Conservation (phyloP, 495 filamentous ascomycete genomes). For the Parathielavia hyrcaniae region DNA sequence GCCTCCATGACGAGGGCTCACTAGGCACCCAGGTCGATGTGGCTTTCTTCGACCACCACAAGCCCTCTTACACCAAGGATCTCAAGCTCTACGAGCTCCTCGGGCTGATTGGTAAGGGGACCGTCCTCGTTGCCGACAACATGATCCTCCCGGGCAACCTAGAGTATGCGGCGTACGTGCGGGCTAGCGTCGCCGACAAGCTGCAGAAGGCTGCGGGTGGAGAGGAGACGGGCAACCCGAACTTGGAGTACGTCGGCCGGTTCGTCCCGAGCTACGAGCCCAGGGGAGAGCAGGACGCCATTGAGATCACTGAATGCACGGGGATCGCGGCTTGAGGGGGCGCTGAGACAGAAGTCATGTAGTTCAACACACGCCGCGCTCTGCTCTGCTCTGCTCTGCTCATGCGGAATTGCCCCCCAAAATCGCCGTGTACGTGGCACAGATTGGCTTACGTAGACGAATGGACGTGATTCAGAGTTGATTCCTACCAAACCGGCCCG, state of each 20-base stretch:
- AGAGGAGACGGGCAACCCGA: slow-evolving; percentile 56
- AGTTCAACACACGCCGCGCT: background rate
- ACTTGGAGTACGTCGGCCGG: slow-evolving; percentile 61
- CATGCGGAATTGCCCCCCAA: background rate
- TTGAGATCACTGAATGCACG: slow-evolving; percentile 65
- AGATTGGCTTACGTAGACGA: no score
- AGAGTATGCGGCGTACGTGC: slow-evolving; percentile 62
- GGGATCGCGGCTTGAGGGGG: slow-evolving; percentile 29
- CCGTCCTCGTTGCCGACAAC: slow-evolving; percentile 67
- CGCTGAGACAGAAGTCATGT: background rate
- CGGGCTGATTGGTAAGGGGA: slow-evolving; percentile 53
- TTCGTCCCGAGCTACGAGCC: slow-evolving; percentile 63
- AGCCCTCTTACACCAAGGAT: slow-evolving; percentile 63
- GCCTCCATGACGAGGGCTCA: slow-evolving; percentile 46
- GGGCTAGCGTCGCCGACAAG: slow-evolving; percentile 50
- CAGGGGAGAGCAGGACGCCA: slow-evolving; percentile 57
- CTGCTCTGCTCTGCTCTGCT: no score
- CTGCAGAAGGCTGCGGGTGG: slow-evolving; percentile 33
- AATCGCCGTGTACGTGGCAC: no score
- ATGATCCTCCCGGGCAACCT: slow-evolving; percentile 69
- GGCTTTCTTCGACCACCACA: slow-evolving; percentile 70
- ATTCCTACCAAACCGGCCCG: no score
- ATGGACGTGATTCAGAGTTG: no score
- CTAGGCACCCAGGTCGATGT: slow-evolving; percentile 53
- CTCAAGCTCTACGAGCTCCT: slow-evolving; percentile 67